Evolutionary conservation across 2,329 filamentous ascomycete species (phyloP).

Genomic region (Sporothrix euskadiensis): DNA sequence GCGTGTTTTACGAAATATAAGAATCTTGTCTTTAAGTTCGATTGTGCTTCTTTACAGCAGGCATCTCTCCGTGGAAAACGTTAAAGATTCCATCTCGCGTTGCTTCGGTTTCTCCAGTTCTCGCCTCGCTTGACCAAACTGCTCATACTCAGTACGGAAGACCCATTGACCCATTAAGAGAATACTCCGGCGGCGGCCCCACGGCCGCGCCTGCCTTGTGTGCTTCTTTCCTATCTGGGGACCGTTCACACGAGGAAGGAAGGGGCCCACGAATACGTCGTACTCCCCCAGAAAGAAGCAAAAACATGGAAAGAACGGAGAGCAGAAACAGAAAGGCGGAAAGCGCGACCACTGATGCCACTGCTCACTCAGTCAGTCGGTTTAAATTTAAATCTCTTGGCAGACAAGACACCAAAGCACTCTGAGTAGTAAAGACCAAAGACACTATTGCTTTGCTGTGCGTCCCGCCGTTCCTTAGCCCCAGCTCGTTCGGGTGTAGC

Average conservation of each 20-base stretch:
- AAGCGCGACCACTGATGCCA: neutral
- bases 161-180: neutral
- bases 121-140: neutral
- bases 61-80: neutral
- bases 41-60: no score
- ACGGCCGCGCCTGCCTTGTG: neutral
- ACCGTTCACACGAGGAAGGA: neutral
- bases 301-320: neutral
- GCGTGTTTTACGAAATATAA: neutral
- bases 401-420: no score
- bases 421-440: no score
- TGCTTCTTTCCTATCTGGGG: constrained; percentile 10
- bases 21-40: no score
- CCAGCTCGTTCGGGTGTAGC: neutral
- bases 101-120: neutral
- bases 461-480: constrained; percentile 9
- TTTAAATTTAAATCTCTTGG: no score
- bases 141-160: neutral
- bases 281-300: neutral
- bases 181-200: neutral
- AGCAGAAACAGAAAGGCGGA: neutral
- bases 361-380: no score
- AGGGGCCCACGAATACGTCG: neutral
- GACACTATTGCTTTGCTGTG: constrained; percentile 16
- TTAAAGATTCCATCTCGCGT: neutral